Conservation (phyloP, 768 basidiomycete genomes). For the Podaxis sp. region DNA sequence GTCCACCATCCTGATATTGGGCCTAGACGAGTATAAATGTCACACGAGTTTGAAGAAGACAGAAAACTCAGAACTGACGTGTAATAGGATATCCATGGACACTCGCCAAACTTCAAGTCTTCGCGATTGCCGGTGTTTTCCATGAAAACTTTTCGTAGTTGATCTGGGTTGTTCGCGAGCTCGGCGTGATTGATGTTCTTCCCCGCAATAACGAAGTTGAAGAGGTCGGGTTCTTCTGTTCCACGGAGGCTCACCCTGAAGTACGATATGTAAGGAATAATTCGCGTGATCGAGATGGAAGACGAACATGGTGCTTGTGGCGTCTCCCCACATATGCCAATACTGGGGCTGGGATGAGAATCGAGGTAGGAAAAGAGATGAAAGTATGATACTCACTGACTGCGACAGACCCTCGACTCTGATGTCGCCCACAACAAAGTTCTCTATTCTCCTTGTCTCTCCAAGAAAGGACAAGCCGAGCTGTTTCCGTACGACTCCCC, state of each 20-base stretch:
- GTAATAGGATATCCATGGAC: constrained; percentile 21
- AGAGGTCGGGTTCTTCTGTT: constrained; percentile 21
- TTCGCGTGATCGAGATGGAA: background rate
- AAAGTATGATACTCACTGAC: constrained; percentile 27
- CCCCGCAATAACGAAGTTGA: constrained; percentile 24
- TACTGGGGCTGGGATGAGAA: constrained; percentile 24
- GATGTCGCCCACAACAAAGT: constrained; percentile 41
- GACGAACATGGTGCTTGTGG: constrained; percentile 29
- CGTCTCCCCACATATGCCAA: constrained; percentile 50
- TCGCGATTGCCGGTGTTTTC: constrained; percentile 22
- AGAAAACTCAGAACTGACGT: constrained; percentile 15
- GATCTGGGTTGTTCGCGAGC: constrained; percentile 12
- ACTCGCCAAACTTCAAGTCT: constrained; percentile 30
- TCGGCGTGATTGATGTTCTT: constrained; percentile 19
- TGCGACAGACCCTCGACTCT: constrained; percentile 36
- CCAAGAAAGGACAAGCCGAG: constrained; percentile 40
- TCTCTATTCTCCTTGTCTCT: constrained; percentile 32
- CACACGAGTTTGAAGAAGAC: background rate
- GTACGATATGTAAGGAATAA: too few relatives aligned
- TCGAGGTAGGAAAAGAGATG: background rate
- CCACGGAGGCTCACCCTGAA: constrained; percentile 19
- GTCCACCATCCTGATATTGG: constrained; percentile 45
- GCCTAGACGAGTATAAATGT: constrained; percentile 22
- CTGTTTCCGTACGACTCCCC: constrained; percentile 39
- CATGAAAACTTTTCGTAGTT: constrained; percentile 20